Evolutionary conservation across 768 basidiomycete genomes (phyloP).

Genomic region (Arthromyces matolae): DNA sequence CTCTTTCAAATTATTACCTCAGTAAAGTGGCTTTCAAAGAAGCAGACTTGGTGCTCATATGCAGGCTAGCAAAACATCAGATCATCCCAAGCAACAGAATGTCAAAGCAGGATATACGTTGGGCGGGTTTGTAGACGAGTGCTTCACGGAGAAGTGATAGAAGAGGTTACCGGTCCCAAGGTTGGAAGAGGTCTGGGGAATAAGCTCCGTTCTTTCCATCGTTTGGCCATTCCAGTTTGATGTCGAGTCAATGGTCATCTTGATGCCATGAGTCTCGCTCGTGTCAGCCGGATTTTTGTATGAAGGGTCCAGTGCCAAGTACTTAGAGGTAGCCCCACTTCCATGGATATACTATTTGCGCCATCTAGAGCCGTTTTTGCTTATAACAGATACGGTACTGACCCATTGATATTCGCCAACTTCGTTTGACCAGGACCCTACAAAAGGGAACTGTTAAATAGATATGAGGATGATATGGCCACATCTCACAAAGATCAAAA

Average conservation of each 20-base stretch:
- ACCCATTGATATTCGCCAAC: constrained; percentile 60
- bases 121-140: constrained; percentile 44
- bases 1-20: constrained; percentile 32
- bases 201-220: constrained; percentile 43
- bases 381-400: constrained; percentile 4
- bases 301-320: constrained; percentile 44
- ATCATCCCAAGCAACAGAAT: neutral
- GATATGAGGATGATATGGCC: neutral
- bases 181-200: constrained; percentile 46
- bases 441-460: neutral
- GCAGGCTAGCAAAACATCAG: constrained; percentile 33
- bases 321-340: constrained; percentile 44
- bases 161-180: constrained; percentile 54
- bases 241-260: constrained; percentile 50
- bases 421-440: constrained; percentile 55
- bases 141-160: constrained; percentile 61
- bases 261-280: constrained; percentile 46
- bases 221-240: constrained; percentile 52
- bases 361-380: neutral
- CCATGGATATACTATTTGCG: constrained; percentile 51
- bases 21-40: constrained; percentile 64
- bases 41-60: constrained; percentile 57
- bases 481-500: constrained; percentile 49
- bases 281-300: constrained; percentile 61
- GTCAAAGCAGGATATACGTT: constrained; percentile 31